Base-by-base conservation (phyloP, 257 asterid genomes). In the Phtheirospermum japonicum region DNA sequence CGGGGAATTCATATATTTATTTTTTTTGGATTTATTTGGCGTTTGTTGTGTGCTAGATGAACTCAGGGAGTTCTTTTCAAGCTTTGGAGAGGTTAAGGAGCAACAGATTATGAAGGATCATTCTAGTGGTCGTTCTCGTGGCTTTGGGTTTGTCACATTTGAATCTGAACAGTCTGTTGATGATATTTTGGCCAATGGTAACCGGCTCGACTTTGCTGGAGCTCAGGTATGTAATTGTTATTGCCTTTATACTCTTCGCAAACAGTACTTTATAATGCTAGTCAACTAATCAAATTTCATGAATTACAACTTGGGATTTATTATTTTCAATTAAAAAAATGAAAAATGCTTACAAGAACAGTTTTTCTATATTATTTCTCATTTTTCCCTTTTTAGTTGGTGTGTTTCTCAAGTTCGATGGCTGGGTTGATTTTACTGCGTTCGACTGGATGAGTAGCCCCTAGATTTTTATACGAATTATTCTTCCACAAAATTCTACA, bases 81-180 rank as follows among this genome's bases (percentile, higher is more conserved):
- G 57, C 39, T 83, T 28, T 49, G 89, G 89, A 23, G 78, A 75
- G 69, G 82, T 83, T 56, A 76, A 70, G 62, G 89, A 83, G 74
- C 86, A 80, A 61, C 80, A 83, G 69, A 83, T 83, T 40, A 83
- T 80, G 80, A 72, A 78, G 60, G 89, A 80, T 63, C 89, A 83
- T 77, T 63, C 85, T 16, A 79, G 62, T 63, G 75, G 78, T 30
- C 80, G 89, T 32, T 80, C 89, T 26, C 89, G 89, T 63, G 89
- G 89, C 33, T 83, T 83, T 69, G 89, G 83, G 55, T 82, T 82
- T 65, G 62, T 82, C 42, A 73, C 80, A 7, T 83, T 83, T 66
- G 89, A 83, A 60, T 66, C 79, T 49, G 86, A 83, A 48, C 71
- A 76, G 66, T 71, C 80, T 45, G 86, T 83, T 46, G 89, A 80